phyloP scores from a whole-genome alignment of 2,329 filamentous ascomycete genomes.

The Domatiomyces globalis region DNA sequence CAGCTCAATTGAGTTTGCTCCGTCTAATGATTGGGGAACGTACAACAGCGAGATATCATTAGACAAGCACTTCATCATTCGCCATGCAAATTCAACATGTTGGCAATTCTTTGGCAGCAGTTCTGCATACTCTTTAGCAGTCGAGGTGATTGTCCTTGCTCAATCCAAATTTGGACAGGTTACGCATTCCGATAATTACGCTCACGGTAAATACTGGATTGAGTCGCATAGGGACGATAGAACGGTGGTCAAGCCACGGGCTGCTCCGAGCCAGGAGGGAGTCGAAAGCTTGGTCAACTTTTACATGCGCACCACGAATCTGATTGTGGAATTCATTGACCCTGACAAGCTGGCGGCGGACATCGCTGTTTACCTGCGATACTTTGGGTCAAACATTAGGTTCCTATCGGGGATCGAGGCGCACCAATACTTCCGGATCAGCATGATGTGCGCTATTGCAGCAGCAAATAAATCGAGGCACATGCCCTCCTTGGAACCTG shows the following conservation, averaged over 20 bases:
- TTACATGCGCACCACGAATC: constrained; percentile 21
- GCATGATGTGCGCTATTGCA: constrained; percentile 23
- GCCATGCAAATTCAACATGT: constrained; percentile 17
- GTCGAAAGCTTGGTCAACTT: constrained; percentile 18
- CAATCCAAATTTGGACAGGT: constrained; percentile 16
- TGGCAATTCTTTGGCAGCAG: constrained; percentile 19
- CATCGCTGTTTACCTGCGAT: constrained; percentile 16
- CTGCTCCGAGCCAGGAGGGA: constrained; percentile 12
- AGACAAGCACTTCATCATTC: constrained; percentile 19
- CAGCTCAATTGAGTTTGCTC: constrained; percentile 1
- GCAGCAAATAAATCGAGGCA: constrained; percentile 20
- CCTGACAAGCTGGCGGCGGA: constrained; percentile 15
- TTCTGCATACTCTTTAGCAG: constrained; percentile 16
- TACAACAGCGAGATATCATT: constrained; percentile 17
- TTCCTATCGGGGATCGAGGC: constrained; percentile 18
- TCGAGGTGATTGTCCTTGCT: constrained; percentile 18
- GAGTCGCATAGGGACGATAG: constrained; percentile 8
- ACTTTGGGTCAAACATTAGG: constrained; percentile 11
- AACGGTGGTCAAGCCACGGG: constrained; percentile 10
- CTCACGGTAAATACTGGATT: constrained; percentile 16
- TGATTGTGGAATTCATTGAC: constrained; percentile 21
- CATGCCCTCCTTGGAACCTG: constrained; percentile 15
- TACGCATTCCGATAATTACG: constrained; percentile 16
- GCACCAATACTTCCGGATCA: constrained; percentile 22
- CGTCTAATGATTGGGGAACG: constrained; percentile 13